Base-by-base conservation (phyloP, 331 rosid genomes). In the Rhamnella rubrinervis region DNA sequence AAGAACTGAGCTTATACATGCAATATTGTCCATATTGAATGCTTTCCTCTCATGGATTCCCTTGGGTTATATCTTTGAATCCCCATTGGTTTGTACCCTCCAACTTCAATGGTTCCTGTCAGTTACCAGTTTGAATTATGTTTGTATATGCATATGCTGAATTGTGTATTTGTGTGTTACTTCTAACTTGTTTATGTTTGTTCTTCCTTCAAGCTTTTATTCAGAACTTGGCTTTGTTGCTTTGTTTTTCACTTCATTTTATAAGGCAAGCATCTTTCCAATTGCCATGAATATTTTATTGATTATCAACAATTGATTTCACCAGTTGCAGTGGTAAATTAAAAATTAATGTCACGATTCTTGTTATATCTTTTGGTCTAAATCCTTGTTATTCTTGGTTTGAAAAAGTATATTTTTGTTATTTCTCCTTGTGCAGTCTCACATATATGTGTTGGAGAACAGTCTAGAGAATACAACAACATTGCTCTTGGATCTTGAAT, bases 31-130 rank as follows among this genome's bases (percentile, higher is more conserved):
- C 40, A 95, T 97, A 47, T 77, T 95, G 80, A 97, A 95, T 84
- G 97, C 97, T 68, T 95, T 91, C 71, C 93, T 95, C 68, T 87
- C 99, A 39, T 95, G 99, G 99, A 95, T 95, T 86, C 99, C 99
- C 51, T 74, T 95, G 86, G 99, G 99, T 40, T 95, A 91, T 71
- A 87, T 95, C 67, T 95, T 95, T 81, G 99, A 91, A 80, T 95
- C 99, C 68, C 93, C 96, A 4, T 77, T 95, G 92, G 99, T 95
- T 69, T 39, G 93, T 81, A 25, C 59, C 53, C 1, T n/a, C n/a
- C 49, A 64, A 71, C 41, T 26, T 72, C 75, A 61, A 35, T 49
- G 46, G 57, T 44, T 75, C 25, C 60, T 35, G 13, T 44, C 26
- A 19, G 2, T 20, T 63, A 8, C 47, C 50, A 66, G 52, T 60